These are phyloP conservation scores for Auriscalpium orientale DNA, from an alignment of 768 basidiomycete genomes.

Conservation along the genomic window DNA sequence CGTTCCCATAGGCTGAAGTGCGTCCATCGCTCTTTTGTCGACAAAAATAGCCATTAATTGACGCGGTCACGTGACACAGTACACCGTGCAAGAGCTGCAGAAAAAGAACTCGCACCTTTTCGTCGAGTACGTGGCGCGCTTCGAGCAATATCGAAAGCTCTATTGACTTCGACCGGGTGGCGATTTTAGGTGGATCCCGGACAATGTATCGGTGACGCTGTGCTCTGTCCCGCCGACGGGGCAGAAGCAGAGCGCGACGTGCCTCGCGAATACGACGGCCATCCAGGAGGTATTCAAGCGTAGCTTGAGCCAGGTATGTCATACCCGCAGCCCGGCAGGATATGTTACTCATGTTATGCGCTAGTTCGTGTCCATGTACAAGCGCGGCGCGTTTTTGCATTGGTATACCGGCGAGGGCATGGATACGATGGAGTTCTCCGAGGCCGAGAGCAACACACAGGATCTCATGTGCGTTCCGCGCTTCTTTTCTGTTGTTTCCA, in stretches of 20 bases:
- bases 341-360: not conserved
- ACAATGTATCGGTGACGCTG: slow-evolving; percentile 79
- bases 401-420: slow-evolving; percentile 92
- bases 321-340: not conserved
- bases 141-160: no score
- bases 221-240: slow-evolving; percentile 82
- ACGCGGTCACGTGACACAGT: slow-evolving; percentile 28
- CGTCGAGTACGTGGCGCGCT: slow-evolving; percentile 54
- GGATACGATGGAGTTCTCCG: slow-evolving; percentile 81
- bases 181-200: slow-evolving; percentile 73
- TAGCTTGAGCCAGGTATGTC: slow-evolving; percentile 48
- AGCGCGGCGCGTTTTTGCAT: slow-evolving; percentile 79
- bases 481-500: slow-evolving; percentile 2
- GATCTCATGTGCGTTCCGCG: slow-evolving; percentile 64
- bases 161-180: no score
- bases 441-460: slow-evolving; percentile 76
- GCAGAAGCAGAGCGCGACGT: slow-evolving; percentile 63
- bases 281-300: slow-evolving; percentile 85
- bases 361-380: slow-evolving; percentile 77
- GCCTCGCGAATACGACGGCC: slow-evolving; percentile 70
- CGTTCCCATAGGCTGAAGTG: slow-evolving; percentile 20
- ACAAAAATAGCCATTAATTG: not conserved
- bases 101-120: slow-evolving; percentile 66
- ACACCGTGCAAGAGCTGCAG: slow-evolving; percentile 68
- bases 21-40: slow-evolving; percentile 9